Evolutionary conservation across 108 stramenopile species (phyloP), one percentile per base, ranked within the genome.

Genomic region (Parmales sp.): DNA sequence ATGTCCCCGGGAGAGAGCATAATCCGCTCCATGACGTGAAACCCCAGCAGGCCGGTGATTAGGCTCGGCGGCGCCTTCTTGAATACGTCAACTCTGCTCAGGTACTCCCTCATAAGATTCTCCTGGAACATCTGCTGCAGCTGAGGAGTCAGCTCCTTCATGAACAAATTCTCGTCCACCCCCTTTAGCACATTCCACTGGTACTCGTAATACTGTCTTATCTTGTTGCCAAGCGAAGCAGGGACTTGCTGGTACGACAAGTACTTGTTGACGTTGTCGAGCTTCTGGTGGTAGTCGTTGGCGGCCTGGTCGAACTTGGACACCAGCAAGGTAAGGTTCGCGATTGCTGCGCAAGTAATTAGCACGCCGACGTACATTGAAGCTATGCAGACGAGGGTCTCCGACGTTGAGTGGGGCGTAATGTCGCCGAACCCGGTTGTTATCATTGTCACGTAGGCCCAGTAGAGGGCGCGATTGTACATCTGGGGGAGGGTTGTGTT

Each of bases 341-440:
- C 54, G 2, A 60, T 60, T 11, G 54, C 54, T 13, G 54, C 13
- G 54, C 54, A 60, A 26, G 54, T 60, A 16, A 60, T 34, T 2
- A 60, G 26, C 5, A 60, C 54, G 29, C 70, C 70, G 29, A 65
- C 44, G 26, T 64, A 44, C 37, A 46, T 39, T 34, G 39, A 9
- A 13, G 36, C 31, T 5, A 63, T 44, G 63, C 63, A 64, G 28
- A 65, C 23, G 29, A 71, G 1, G 19, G 63, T 64, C 20, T 41
- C 63, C 18, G 28, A 28, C 11, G 64, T 36, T 1, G 63, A 37
- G 34, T 19, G 31, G 11, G 70, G 70, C 16, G 31, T 39, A 22
- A 65, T 65, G 70, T 73, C 72, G 6, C 72, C 72, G 29, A 68
- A 73, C 28, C 72, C 72, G 31, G 60, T 63, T 0, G 72, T 73